phyloP scores from a whole-genome alignment of 176 grass and related monocot species.

The Saccharum spontaneum region DNA sequence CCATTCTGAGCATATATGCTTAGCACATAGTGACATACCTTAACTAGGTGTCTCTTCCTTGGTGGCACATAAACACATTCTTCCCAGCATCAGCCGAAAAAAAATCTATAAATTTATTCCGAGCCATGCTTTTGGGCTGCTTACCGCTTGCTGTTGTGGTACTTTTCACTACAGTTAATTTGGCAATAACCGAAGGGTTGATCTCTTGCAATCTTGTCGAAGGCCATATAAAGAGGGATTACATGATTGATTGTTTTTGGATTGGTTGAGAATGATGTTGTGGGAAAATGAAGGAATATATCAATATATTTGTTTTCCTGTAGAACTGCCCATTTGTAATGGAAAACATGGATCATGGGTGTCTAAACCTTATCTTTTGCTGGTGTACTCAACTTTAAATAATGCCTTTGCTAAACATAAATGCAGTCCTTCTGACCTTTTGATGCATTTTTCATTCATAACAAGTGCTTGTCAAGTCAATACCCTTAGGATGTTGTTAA shows the following conservation, averaged over 20 bases:
- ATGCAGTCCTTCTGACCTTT: not conserved
- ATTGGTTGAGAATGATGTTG: not conserved
- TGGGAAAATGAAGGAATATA: not conserved
- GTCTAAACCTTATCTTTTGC: not conserved
- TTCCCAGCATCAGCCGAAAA: too few species aligned
- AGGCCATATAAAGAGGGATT: not conserved
- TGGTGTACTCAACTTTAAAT: not conserved
- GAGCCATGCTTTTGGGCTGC: too few species aligned
- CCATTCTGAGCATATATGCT: too few species aligned
- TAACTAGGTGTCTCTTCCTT: too few species aligned
- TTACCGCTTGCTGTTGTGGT: not conserved
- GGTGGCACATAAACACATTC: too few species aligned
- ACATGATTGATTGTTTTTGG: not conserved
- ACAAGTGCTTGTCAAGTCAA: too few species aligned
- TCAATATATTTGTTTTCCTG: not conserved
- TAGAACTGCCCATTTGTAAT: not conserved
- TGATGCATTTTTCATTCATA: conserved; percentile 33
- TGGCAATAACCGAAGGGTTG: not conserved
- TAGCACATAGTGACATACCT: too few species aligned
- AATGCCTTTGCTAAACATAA: conserved; percentile 7
- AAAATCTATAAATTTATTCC: too few species aligned
- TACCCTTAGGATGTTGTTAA: too few species aligned
- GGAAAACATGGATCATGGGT: not conserved
- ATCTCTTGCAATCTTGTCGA: not conserved
- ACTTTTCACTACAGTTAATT: not conserved